Conservation (phyloP, 805 yeast species). For the Yarrowia sp. region DNA sequence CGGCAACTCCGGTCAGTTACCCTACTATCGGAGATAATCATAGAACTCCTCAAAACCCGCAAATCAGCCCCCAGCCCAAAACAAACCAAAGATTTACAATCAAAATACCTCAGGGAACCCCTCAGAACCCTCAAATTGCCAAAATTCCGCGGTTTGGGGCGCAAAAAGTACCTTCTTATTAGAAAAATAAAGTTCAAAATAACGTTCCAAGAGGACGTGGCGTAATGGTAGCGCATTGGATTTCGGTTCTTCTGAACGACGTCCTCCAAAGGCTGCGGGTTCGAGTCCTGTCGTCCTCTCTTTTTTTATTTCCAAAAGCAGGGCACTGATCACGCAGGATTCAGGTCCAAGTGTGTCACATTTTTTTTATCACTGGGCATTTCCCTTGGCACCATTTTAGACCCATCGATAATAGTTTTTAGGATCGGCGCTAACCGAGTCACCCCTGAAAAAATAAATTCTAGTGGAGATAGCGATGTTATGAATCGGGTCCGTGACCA, state of each 20-base stretch:
- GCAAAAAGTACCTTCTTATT: neutral
- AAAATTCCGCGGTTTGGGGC: neutral
- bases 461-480: neutral
- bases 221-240: slow-evolving; percentile 27
- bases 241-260: slow-evolving; percentile 26
- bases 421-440: neutral
- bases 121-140: neutral
- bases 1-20: no score
- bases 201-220: slow-evolving; percentile 9
- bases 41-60: no score
- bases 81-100: no score
- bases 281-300: slow-evolving; percentile 26
- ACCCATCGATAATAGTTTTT: neutral
- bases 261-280: slow-evolving; percentile 27
- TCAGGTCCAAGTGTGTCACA: no score
- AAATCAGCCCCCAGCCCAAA: no score
- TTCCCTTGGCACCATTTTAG: neutral
- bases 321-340: no score
- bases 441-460: neutral
- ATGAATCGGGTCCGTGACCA: neutral
- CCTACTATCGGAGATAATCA: no score
- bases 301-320: neutral
- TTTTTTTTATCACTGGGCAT: no score
- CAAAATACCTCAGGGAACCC: no score
- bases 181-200: neutral